phyloP scores from a whole-genome alignment of 129 eudicot genomes.

The Heracleum sosnowskyi region DNA sequence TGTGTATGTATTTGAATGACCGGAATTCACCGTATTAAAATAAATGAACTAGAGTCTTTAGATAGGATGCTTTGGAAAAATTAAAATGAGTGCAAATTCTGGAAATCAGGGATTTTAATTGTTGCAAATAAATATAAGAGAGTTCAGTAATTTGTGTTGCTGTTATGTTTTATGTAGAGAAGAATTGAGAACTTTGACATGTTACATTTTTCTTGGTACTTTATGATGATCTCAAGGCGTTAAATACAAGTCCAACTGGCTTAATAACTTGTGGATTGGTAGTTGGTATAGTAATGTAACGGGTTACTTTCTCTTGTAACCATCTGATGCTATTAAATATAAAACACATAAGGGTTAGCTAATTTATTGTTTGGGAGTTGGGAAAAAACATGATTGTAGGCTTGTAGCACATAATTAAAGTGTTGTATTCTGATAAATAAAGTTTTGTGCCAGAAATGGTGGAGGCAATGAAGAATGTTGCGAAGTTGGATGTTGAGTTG shows the following conservation, averaged over 20 bases:
- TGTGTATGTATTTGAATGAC: too few species aligned
- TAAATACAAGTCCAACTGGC: neutral
- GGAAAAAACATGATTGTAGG: too few species aligned
- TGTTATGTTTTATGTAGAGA: neutral
- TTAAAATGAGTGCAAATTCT: neutral
- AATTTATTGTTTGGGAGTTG: neutral
- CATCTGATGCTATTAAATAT: neutral
- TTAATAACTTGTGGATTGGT: neutral
- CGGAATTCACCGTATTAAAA: too few species aligned
- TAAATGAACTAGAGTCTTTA: neutral
- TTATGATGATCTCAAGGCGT: neutral
- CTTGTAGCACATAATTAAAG: neutral
- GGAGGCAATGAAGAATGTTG: conserved; percentile 61
- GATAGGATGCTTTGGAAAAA: too few species aligned
- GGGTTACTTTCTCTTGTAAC: neutral
- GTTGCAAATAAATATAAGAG: neutral
- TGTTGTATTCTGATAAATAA: neutral
- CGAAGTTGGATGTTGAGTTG: conserved; percentile 46
- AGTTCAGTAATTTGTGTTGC: neutral
- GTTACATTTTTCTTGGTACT: neutral
- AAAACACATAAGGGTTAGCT: neutral
- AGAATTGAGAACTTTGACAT: neutral
- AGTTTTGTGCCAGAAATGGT: conserved; percentile 47
- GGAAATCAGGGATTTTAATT: neutral
- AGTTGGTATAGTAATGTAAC: neutral